Evolutionary conservation across 768 basidiomycete species (phyloP).

Genomic region (Xerocomus spinulosus): DNA sequence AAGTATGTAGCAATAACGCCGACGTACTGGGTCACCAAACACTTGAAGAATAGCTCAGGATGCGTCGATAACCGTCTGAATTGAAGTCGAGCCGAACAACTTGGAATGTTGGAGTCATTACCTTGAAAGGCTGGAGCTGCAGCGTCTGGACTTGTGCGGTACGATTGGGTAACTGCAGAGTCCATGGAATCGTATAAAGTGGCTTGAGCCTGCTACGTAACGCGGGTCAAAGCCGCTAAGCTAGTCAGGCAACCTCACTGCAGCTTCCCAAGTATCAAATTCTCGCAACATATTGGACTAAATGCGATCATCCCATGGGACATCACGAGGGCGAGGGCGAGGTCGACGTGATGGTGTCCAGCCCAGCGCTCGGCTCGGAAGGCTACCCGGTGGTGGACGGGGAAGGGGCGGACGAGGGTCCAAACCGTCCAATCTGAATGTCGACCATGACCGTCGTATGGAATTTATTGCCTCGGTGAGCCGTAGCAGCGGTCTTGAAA

Average conservation of each 20-base stretch:
- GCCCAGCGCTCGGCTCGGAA: background rate
- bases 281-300: too few relatives aligned
- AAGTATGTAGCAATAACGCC: constrained; percentile 1
- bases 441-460: constrained; percentile 38
- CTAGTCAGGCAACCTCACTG: too few relatives aligned
- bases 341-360: constrained; percentile 5
- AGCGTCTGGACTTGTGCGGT: background rate
- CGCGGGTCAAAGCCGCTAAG: too few relatives aligned
- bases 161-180: too few relatives aligned
- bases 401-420: constrained; percentile 2
- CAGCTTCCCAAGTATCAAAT: too few relatives aligned
- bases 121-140: too few relatives aligned
- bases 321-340: constrained; percentile 13
- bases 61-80: constrained; percentile 5
- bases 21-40: background rate
- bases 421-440: background rate
- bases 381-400: background rate
- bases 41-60: constrained; percentile 5
- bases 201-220: too few relatives aligned
- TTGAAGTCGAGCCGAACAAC: constrained; percentile 4
- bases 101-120: too few relatives aligned
- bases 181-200: too few relatives aligned
- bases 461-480: constrained; percentile 69
- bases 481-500: constrained; percentile 70
- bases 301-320: constrained; percentile 14